Base-by-base conservation (phyloP, 2,329 filamentous ascomycete genomes). In the Sclerotinia glacialis region DNA sequence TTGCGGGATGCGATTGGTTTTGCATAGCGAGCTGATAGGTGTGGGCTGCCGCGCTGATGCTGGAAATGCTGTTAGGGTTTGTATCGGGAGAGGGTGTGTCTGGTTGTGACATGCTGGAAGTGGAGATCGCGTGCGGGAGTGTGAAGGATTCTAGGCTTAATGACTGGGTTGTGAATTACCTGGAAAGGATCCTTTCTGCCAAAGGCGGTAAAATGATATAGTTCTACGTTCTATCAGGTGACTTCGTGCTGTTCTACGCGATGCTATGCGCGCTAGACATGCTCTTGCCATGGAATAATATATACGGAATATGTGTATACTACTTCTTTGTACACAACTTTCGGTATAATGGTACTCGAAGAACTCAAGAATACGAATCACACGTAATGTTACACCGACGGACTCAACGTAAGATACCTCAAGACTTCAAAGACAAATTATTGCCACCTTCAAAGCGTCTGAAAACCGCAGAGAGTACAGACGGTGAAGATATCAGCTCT, bases 1-100 rank as follows among this genome's bases (percentile, higher is more conserved):
- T 54, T 59, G 68, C 56, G 37, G 70, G 49, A 47, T 68, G n/a
- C 69, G 74, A 70, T 69, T 73, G 65, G 14, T 34, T 50, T 64
- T 72, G 65, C 70, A 73, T 75, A 6, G 72, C 70, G 52, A 70
- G 52, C 65, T 74, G 72, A 56, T 73, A 75, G 46, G 70, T 69
- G 40, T 73, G 69, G 11, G 73, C 72, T 47, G 73, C 67, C 53
- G 72, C 71, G 47, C 67, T 71, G 53, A 73, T 73, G 54, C 68
- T 72, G 9, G 70, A 26, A 59, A 66, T 62, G 68, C 58, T 47
- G 44, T 68, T 50, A 23, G 26, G 26, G 28, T 53, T 60, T n/a
- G 44, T 49, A 23, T 69, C 60, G 31, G 67, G 62, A 21, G 55
- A 56, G 18, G 63, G 63, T 7, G 67, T 66, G 47, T 67, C 68